Evolutionary conservation across 768 basidiomycete species (phyloP).

Genomic region (Naganishia friedmannii): DNA sequence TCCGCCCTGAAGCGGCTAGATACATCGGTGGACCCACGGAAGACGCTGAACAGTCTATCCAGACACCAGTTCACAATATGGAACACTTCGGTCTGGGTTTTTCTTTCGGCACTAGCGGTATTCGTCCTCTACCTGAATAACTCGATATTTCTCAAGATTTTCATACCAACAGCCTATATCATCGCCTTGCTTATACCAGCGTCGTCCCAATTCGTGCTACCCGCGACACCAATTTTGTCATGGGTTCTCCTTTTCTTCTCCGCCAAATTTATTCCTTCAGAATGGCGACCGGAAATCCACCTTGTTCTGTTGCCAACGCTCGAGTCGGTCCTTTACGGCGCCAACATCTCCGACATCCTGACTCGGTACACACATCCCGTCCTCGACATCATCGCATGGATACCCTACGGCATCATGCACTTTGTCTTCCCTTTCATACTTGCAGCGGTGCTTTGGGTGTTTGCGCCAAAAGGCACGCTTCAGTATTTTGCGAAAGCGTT

Average conservation of each 20-base stretch:
- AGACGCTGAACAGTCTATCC: slow-evolving; percentile 38
- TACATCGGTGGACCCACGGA: slow-evolving; percentile 40
- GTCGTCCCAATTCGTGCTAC: slow-evolving; percentile 82
- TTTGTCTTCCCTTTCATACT: slow-evolving; percentile 83
- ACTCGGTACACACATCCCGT: slow-evolving; percentile 89
- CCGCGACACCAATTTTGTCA: slow-evolving; percentile 78
- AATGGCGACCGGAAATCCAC: slow-evolving; percentile 75
- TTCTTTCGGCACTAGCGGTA: slow-evolving; percentile 75
- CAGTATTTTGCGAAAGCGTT: slow-evolving; percentile 82
- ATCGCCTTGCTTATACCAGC: slow-evolving; percentile 73
- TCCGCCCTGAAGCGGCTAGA: slow-evolving; percentile 46
- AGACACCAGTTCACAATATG: slow-evolving; percentile 42
- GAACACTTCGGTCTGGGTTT: slow-evolving; percentile 66
- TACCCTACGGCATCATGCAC: slow-evolving; percentile 93
- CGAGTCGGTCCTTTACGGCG: slow-evolving; percentile 91
- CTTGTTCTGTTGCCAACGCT: slow-evolving; percentile 91
- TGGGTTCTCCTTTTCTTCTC: slow-evolving; percentile 86
- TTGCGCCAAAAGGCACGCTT: slow-evolving; percentile 73
- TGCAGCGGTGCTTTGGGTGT: slow-evolving; percentile 81
- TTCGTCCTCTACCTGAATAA: slow-evolving; percentile 89
- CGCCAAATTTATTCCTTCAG: slow-evolving; percentile 75
- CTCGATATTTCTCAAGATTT: slow-evolving; percentile 61
- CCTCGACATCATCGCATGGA: slow-evolving; percentile 89
- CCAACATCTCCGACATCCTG: slow-evolving; percentile 94
- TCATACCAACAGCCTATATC: slow-evolving; percentile 70